Evolutionary conservation across 345 rosid species (phyloP).

Genomic region (Salix koriyanagi): DNA sequence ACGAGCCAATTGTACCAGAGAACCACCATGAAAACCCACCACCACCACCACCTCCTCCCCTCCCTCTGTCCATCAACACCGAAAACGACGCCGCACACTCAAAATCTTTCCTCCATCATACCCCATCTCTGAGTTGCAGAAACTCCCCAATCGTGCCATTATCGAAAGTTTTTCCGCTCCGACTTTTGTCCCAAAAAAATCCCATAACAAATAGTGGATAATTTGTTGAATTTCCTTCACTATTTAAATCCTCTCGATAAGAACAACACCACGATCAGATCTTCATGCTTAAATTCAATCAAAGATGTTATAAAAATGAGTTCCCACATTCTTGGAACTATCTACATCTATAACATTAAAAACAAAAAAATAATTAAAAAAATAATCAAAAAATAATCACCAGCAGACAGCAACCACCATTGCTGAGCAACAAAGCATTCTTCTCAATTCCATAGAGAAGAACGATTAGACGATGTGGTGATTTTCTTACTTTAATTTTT

Average conservation of each 20-base stretch:
- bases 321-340: too few species aligned
- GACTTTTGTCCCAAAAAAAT: too few species aligned
- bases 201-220: background rate
- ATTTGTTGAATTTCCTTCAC: too few species aligned
- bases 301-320: too few species aligned
- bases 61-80: background rate
- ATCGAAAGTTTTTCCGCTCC: background rate
- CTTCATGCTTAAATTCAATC: too few species aligned
- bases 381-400: too few species aligned
- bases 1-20: background rate
- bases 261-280: too few species aligned
- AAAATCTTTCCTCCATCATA: background rate
- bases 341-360: too few species aligned
- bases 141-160: background rate
- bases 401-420: too few species aligned
- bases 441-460: background rate
- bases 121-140: background rate
- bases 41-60: background rate
- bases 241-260: too few species aligned
- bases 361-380: too few species aligned
- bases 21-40: conserved; percentile 1
- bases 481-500: background rate
- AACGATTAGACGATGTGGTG: background rate
- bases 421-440: background rate
- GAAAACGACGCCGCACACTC: background rate